Conservation (phyloP, 371 early-diverging fungal species). For the Homolaphlyctis polyrhiza region DNA sequence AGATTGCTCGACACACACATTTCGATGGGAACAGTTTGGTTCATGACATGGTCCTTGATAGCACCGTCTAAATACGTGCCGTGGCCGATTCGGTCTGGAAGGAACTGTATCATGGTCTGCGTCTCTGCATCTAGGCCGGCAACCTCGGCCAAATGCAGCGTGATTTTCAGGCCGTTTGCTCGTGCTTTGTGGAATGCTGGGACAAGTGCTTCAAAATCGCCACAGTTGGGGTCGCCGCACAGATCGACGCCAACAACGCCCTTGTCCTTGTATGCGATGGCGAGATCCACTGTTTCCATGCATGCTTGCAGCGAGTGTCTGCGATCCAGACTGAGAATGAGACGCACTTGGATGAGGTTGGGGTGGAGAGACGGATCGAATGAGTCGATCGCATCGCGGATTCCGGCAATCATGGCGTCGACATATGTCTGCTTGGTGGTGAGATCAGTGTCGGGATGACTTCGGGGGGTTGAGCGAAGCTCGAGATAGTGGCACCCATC, state of each 20-base stretch:
- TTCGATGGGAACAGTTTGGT: slow-evolving; percentile 48
- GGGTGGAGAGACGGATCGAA: slow-evolving; percentile 18
- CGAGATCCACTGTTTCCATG: slow-evolving; percentile 51
- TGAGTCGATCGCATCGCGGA: neutral
- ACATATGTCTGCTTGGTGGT: slow-evolving; percentile 58
- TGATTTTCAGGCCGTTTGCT: slow-evolving; percentile 44
- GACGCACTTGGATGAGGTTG: slow-evolving; percentile 41
- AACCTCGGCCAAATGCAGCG: slow-evolving; percentile 59
- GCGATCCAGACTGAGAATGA: slow-evolving; percentile 56
- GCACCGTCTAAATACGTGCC: slow-evolving; percentile 46
- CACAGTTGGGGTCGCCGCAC: slow-evolving; percentile 52
- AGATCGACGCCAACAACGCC: slow-evolving; percentile 62
- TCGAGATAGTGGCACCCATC: slow-evolving; percentile 45
- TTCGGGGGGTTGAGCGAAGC: slow-evolving; percentile 56
- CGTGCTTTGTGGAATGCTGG: slow-evolving; percentile 48
- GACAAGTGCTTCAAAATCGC: slow-evolving; percentile 29
- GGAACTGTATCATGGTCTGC: slow-evolving; percentile 30
- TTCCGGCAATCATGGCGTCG: slow-evolving; percentile 28
- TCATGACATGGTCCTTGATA: slow-evolving; percentile 32
- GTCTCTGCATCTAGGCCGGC: slow-evolving; percentile 42
- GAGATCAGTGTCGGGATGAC: slow-evolving; percentile 11
- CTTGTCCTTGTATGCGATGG: slow-evolving; percentile 32
- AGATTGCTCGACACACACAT: slow-evolving; percentile 66
- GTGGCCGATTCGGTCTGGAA: slow-evolving; percentile 58
- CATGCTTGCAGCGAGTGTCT: slow-evolving; percentile 49